Base-by-base conservation (phyloP, 768 basidiomycete genomes). In the Pholiota microspora region DNA sequence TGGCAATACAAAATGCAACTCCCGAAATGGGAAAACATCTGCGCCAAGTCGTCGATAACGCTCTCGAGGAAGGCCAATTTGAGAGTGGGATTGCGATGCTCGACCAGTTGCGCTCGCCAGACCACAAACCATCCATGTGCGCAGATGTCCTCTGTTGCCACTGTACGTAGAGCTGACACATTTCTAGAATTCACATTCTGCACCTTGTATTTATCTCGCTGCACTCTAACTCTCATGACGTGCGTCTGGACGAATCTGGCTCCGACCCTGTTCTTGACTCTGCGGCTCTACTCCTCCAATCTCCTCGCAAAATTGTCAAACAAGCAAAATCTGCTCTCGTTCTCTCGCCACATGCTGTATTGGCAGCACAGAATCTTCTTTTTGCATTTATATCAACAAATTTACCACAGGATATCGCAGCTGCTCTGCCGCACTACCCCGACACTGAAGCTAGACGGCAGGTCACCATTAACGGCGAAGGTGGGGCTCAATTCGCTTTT, bases 61-160 rank as follows among this genome's bases (percentile, higher is more conserved):
- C 85, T 55, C 81, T 91, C 16, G 89, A 92, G 62, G 89, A 92
- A 66, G 82, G 84, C 15, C 86, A 89, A 54, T 89, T 87, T 58
- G 84, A 88, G 60, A 75, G 81, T 4, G 89, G 83, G 6, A 84
- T 89, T 25, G 71, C 75, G 12, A 69, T 81, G 24, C 77, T 92
- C 1, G 81, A 82, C 54, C 83, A 85, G 54, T 67, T 91, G 2
- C 82, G 85, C 44, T 79, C 82, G 0, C 64, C 77, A n/a, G 70
- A 76, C 23, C 77, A 77, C 67, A 82, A 70, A 49, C 88, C 88
- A 7, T 78, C 80, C 9, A 62, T 71, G 89, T 88, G n/a, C n/a
- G n/a, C n/a, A 66, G 65, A 48, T 25, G 32, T 31, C 21, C 45
- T 45, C 15, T 23, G 36, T 38, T 8, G 27, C 50, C 45, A 18